Conservation (phyloP, 2,329 filamentous ascomycete genomes). For the Talaromyces rugulosus region DNA sequence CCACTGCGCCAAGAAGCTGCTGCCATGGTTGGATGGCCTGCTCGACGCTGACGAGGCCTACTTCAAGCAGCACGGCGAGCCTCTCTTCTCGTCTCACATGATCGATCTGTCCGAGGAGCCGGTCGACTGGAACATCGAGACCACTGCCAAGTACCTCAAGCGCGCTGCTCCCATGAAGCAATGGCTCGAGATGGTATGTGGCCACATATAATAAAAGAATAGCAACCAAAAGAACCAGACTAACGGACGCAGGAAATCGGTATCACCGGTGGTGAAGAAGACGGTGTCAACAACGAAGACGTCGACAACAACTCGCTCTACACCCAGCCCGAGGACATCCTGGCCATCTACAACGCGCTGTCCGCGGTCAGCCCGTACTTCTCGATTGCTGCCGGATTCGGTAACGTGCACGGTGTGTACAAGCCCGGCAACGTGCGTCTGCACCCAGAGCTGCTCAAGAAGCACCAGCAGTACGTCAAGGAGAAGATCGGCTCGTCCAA, state of each 20-base stretch:
- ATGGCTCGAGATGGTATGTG: constrained; percentile 90
- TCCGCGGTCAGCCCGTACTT: constrained; percentile 88
- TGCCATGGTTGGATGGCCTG: constrained; percentile 96
- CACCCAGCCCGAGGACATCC: constrained; percentile 96
- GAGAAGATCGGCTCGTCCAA: constrained; percentile 68
- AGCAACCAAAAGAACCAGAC: not conserved
- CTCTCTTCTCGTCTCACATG: constrained; percentile 97
- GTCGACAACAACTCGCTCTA: constrained; percentile 97
- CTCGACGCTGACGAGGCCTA: constrained; percentile 88
- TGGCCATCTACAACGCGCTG: constrained; percentile 83
- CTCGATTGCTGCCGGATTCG: constrained; percentile 96
- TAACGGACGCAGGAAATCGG: constrained; percentile 61
- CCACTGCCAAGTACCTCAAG: constrained; percentile 89
- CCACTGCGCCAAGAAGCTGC: constrained; percentile 98
- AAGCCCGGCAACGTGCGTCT: constrained; percentile 97
- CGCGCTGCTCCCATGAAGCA: constrained; percentile 95
- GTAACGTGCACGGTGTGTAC: constrained; percentile 99
- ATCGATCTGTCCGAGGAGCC: constrained; percentile 93
- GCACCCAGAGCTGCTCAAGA: constrained; percentile 89
- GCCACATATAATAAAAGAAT: not conserved
- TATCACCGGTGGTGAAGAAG: constrained; percentile 96
- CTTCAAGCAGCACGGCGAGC: constrained; percentile 90
- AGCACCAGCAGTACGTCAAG: constrained; percentile 92
- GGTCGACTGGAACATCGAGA: constrained; percentile 85
- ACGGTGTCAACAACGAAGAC: constrained; percentile 96